phyloP scores from a whole-genome alignment of 2,329 filamentous ascomycete genomes.

The Saccharata proteae region DNA sequence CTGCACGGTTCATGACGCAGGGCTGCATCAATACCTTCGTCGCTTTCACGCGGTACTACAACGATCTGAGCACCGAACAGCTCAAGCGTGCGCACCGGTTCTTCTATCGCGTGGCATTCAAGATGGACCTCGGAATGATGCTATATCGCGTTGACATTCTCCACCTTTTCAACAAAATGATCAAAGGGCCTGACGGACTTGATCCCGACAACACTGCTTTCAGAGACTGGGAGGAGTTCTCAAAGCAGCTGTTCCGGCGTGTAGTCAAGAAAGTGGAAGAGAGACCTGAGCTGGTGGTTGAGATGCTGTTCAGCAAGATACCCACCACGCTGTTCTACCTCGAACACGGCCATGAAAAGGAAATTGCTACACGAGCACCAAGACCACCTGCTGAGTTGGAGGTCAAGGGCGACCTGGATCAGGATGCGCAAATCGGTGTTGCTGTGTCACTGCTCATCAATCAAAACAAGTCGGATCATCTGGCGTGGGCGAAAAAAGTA shows the following conservation, averaged over 20 bases:
- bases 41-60: constrained; percentile 65
- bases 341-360: constrained; percentile 81
- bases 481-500: constrained; percentile 72
- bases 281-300: constrained; percentile 72
- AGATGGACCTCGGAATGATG: constrained; percentile 80
- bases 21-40: constrained; percentile 83
- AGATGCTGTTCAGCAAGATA: constrained; percentile 92
- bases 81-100: constrained; percentile 88
- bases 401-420: constrained; percentile 59
- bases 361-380: constrained; percentile 51
- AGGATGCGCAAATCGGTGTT: constrained; percentile 59
- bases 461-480: constrained; percentile 60
- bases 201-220: constrained; percentile 54
- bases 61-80: constrained; percentile 65
- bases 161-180: constrained; percentile 75
- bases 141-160: constrained; percentile 88
- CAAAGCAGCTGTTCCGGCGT: constrained; percentile 70
- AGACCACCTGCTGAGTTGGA: constrained; percentile 70
- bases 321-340: constrained; percentile 73
- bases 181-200: constrained; percentile 73
- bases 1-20: constrained; percentile 69
- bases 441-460: constrained; percentile 70
- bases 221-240: constrained; percentile 84
- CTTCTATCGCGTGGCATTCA: constrained; percentile 89
- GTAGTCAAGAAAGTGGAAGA: constrained; percentile 77